Conservation (phyloP, 495 filamentous ascomycete genomes). For the Aspergillus cristatus region DNA sequence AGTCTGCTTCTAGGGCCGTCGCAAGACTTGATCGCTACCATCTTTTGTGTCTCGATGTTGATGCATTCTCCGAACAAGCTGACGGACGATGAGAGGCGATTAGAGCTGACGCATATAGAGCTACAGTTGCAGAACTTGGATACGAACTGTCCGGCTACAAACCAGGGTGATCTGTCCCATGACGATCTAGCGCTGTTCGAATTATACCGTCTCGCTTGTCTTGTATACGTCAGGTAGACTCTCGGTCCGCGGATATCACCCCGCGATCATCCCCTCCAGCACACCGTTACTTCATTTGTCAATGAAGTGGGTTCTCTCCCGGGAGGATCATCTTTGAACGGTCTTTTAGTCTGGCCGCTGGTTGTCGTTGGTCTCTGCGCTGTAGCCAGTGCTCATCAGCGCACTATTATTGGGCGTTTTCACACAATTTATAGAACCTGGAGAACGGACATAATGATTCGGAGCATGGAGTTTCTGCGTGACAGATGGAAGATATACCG, state of each 20-base stretch:
- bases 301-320: constrained; percentile 3
- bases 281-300: constrained; percentile 6
- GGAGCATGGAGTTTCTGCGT: constrained; percentile 1
- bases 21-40: too few species aligned
- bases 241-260: background rate
- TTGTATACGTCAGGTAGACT: constrained; percentile 4
- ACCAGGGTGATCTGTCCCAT: too few species aligned
- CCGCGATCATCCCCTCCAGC: background rate
- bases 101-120: too few species aligned
- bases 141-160: background rate
- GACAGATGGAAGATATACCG: background rate
- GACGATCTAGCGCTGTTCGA: constrained; percentile 6
- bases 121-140: background rate
- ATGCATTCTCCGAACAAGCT: too few species aligned
- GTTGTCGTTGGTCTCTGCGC: constrained; percentile 10
- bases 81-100: too few species aligned
- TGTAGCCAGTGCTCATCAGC: constrained; percentile 3
- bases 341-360: constrained; percentile 14
- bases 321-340: constrained; percentile 4
- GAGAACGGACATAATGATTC: constrained; percentile 1
- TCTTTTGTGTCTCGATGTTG: too few species aligned
- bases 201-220: constrained; percentile 9
- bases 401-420: constrained; percentile 5
- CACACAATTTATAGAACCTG: constrained; percentile 1
- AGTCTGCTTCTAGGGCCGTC: too few species aligned